phyloP scores from a whole-genome alignment of 148 eudicot species.

The Camellia sinensis region DNA sequence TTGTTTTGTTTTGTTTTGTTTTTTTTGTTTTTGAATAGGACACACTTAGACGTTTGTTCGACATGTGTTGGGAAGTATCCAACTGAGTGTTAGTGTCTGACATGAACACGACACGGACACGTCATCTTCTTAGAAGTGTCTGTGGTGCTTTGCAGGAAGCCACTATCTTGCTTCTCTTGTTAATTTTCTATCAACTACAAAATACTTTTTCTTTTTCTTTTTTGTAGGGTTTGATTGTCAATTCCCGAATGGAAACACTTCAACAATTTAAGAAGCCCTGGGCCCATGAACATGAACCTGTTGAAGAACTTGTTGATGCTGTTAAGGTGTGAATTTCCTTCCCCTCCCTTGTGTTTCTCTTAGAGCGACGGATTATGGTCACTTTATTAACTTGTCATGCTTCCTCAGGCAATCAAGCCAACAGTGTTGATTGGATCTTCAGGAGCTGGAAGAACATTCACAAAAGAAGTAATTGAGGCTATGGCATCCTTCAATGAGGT shows the following conservation, averaged over 20 bases:
- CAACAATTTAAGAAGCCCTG: conserved; percentile 95
- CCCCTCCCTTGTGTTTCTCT: not conserved
- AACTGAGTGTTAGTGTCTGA: no score
- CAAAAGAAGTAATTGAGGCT: conserved; percentile 85
- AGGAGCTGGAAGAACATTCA: conserved; percentile 86
- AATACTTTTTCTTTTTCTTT: not conserved
- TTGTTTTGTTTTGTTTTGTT: no score
- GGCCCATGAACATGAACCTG: conserved; percentile 96
- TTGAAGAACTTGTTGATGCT: conserved; percentile 66
- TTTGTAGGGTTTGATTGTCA: conserved; percentile 83
- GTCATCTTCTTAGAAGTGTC: no score
- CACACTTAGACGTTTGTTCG: no score
- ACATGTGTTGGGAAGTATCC: no score
- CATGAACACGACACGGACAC: no score
- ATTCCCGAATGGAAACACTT: conserved; percentile 65
- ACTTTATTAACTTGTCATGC: conserved; percentile 9
- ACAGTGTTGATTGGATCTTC: conserved; percentile 95
- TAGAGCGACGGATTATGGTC: not conserved
- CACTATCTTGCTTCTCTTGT: not conserved
- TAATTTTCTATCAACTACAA: conserved; percentile 11
- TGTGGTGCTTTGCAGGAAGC: not conserved
- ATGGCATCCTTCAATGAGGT: conserved; percentile 91
- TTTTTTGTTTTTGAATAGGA: no score
- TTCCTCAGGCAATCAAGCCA: conserved; percentile 73
- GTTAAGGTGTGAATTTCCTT: conserved; percentile 57